Conservation (phyloP, 2,329 filamentous ascomycete genomes). For the Aspergillus thermomutatus region DNA sequence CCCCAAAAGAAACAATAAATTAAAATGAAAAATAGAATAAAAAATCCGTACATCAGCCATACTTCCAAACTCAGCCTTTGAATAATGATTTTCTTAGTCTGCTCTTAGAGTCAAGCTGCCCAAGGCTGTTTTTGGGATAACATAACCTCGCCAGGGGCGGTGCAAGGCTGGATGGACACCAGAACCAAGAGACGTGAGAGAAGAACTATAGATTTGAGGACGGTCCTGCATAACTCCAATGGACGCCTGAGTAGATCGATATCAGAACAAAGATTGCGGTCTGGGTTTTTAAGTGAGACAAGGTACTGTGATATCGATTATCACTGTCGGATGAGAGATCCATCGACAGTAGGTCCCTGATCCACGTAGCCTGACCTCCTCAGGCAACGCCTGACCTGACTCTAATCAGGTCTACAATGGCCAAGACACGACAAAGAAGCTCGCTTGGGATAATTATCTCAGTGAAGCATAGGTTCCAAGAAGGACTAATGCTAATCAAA, state of each 20-base stretch:
- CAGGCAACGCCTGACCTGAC: not conserved
- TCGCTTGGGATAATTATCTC: not conserved
- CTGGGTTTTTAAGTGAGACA: not conserved
- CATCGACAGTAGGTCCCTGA: not conserved
- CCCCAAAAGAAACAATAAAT: too few relatives aligned
- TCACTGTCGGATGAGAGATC: not conserved
- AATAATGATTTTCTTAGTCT: not conserved
- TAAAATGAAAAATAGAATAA: too few relatives aligned
- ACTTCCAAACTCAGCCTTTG: not conserved
- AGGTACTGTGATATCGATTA: not conserved
- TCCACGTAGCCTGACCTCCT: not conserved
- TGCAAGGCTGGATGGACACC: not conserved
- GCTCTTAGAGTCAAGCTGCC: not conserved
- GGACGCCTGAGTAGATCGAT: not conserved
- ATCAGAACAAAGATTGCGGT: not conserved
- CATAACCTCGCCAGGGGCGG: not conserved
- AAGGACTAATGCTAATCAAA: not conserved
- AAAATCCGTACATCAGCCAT: not conserved
- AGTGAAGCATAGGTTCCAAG: not conserved
- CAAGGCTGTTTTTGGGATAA: not conserved
- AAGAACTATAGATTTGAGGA: not conserved
- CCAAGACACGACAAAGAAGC: not conserved
- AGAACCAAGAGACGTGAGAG: not conserved
- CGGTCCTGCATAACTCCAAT: not conserved
- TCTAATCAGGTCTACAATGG: not conserved